Evolutionary conservation across 164 flowering plant genomes (phyloP), one percentile per base, ranked within the genome.

Genomic region (Macadamia integrifolia): DNA sequence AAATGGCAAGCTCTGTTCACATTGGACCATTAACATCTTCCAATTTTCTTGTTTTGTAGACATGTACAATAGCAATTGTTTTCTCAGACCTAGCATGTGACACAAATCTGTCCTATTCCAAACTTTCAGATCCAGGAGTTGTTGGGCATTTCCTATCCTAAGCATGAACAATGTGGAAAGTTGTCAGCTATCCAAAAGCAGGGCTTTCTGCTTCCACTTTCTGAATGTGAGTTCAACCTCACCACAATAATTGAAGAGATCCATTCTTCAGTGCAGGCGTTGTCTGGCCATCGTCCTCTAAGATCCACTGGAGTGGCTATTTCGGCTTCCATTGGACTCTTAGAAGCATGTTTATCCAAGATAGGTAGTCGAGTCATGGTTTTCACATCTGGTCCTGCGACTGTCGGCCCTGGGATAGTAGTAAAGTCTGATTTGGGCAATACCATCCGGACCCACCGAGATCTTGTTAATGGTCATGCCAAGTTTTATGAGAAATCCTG

Each of bases 351-450:
- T 81, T 70, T 52, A 28, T 68, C 81, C 17, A 82, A 66, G 52
- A 82, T 83, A 14, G 97, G 97, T 15, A 78, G 90, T 8, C 80
- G 92, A 58, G 73, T 92, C 67, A 84, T 94, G 95, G 90, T 92
- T 69, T 92, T 92, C 83, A 88, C 96, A 18, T 85, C 97, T 14
- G 98, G 98, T 7, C 98, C 98, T 64, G 86, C 97, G 66, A 92
- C 98, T 58, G 9, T 82, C 8, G 97, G 98, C 40, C 97, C 97
- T 0, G 97, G 96, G 43, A 82, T 81, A 61, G 77, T 94, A 66
- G 97, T 94, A 35, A 80, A 81, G 48, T 67, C 97, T 6, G 85
- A 91, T 79, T 78, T 82, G 4, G 57, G 84, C 66, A 75, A 71
- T 61, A 49, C 92, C 56, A 92, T 92, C 44, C 84, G 97, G 66